Conservation (phyloP, 768 basidiomycete genomes). For the Pleurotus djamor region DNA sequence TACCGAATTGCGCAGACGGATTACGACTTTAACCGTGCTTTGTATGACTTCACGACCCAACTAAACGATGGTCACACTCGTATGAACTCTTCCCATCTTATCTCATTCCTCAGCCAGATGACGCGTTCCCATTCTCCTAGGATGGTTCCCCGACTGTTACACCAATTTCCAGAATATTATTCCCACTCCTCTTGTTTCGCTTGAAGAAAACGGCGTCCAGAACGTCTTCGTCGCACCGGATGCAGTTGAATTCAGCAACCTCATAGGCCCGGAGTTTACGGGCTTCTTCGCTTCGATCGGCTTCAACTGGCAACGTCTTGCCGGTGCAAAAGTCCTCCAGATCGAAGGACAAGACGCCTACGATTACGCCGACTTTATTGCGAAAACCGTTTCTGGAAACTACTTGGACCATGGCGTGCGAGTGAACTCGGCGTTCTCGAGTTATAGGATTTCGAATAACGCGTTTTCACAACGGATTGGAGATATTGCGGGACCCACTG, state of each 20-base stretch:
- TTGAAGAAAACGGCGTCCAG: constrained; percentile 44
- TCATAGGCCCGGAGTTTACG: constrained; percentile 43
- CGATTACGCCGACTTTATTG: constrained; percentile 54
- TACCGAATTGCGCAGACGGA: constrained; percentile 42
- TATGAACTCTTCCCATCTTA: constrained; percentile 19
- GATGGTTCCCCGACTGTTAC: constrained; percentile 59
- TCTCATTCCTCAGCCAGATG: neutral
- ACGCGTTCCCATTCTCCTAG: constrained; percentile 20
- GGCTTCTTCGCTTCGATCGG: constrained; percentile 41
- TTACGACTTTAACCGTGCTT: constrained; percentile 59
- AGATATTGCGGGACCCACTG: constrained; percentile 50
- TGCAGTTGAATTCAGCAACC: constrained; percentile 45
- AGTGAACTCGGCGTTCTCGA: constrained; percentile 60
- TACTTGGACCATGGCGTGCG: constrained; percentile 63
- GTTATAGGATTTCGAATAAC: constrained; percentile 46
- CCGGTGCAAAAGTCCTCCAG: constrained; percentile 52
- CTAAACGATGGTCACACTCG: constrained; percentile 70
- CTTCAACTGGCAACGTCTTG: constrained; percentile 60
- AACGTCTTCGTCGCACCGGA: constrained; percentile 55
- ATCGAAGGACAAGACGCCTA: constrained; percentile 55
- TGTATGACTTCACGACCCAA: constrained; percentile 52
- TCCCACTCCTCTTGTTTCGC: constrained; percentile 52
- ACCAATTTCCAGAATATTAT: constrained; percentile 51
- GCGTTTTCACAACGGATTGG: constrained; percentile 59
- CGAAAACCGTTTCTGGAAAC: constrained; percentile 58